Evolutionary conservation across 2,329 filamentous ascomycete genomes (phyloP), one percentile per base, ranked within the genome.

Genomic region (Hypoxylon sp.): DNA sequence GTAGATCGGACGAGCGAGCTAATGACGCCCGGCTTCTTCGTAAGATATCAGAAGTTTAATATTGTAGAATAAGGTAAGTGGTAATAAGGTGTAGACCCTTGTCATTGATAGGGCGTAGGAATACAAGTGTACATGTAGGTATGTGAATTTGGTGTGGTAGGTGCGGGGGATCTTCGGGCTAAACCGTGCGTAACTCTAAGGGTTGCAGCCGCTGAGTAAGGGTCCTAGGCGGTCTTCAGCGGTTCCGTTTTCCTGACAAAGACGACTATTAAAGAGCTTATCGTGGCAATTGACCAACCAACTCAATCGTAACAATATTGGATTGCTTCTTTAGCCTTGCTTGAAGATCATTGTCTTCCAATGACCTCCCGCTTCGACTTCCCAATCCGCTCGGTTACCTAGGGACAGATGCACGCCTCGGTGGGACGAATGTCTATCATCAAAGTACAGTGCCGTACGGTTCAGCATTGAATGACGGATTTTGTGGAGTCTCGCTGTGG

Each of bases 401-500:
- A 51, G 59, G 54, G 49, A 18, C 44, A 24, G 16, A 65, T 62
- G 62, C 65, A 65, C 48, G 58, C 54, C 51, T 55, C 40, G 51
- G 65, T 68, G 62, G 62, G 59, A 68, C 63, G 36, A 60, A 48
- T 26, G 49, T 58, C 38, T 40, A 64, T 55, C 46, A 44, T 57
- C 28, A 22, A 58, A 53, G 44, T 63, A 66, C 60, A 42, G 51
- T 67, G 60, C 63, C 59, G 49, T 20, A 57, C 40, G 45, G 51
- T 45, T 53, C 51, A 58, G 46, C 45, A 54, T 32, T 38, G 42
- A 51, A 18, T 38, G 46, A 67, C 42, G 52, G 51, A 30, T 50
- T 64, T 64, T 57, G 64, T 64, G 61, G 61, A 46, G 60, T 48
- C 46, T 44, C 44, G 57, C 59, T 73, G 75, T 81, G 79, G 79